phyloP scores from a whole-genome alignment of 768 basidiomycete genomes.

The Boletus vinaceobasis region DNA sequence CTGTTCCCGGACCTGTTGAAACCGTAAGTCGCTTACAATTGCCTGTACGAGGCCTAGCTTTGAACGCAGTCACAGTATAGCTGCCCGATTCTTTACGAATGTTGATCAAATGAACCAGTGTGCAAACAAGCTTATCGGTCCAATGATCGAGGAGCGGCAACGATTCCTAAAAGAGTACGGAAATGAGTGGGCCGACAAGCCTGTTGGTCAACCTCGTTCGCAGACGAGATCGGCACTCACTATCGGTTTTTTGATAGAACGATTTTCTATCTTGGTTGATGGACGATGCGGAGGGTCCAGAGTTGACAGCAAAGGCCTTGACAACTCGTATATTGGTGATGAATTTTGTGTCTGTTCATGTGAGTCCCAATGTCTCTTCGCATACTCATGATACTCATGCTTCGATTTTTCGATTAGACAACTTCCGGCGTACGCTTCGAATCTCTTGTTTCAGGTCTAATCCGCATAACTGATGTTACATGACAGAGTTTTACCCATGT shows the following conservation, averaged over 20 bases:
- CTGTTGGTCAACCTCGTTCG: conserved; percentile 15
- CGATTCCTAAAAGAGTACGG: conserved; percentile 20
- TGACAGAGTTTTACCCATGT: conserved; percentile 17
- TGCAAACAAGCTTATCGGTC: conserved; percentile 19
- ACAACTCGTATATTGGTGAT: background rate
- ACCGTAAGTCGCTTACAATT: background rate
- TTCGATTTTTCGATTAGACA: background rate
- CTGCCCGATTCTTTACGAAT: conserved; percentile 9
- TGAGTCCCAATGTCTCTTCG: background rate
- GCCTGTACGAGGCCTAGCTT: background rate
- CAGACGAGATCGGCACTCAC: background rate
- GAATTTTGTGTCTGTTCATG: background rate
- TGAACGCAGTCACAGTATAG: background rate
- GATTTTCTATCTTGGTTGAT: conserved; percentile 34
- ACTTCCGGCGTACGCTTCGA: background rate
- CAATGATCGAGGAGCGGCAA: conserved; percentile 29
- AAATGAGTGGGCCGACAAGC: conserved; percentile 27
- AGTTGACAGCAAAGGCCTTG: conserved; percentile 21
- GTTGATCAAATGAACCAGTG: background rate
- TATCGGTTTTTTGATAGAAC: conserved; percentile 12
- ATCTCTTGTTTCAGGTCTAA: background rate
- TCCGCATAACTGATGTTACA: conserved; percentile 6
- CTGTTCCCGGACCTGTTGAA: conserved; percentile 26
- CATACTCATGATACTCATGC: background rate
- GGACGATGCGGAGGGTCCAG: conserved; percentile 19